phyloP scores from a whole-genome alignment of 176 grass and related monocot genomes.

The bread wheat (Triticum aestivum) region DNA sequence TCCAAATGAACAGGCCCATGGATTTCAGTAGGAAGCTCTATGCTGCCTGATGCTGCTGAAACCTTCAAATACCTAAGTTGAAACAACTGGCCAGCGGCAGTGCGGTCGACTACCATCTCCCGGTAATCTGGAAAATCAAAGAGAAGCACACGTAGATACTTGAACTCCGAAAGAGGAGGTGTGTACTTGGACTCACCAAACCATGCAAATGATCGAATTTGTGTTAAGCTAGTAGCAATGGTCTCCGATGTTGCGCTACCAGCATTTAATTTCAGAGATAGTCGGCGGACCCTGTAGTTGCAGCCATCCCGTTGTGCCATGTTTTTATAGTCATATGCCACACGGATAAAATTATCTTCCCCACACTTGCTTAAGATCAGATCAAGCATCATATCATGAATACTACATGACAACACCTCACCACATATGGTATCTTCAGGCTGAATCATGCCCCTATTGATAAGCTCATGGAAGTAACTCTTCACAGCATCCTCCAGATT shows the following conservation, averaged over 20 bases:
- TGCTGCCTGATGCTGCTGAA: background rate
- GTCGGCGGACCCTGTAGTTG: background rate
- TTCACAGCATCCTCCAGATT: too few species aligned
- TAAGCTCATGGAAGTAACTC: too few species aligned
- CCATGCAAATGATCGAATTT: background rate
- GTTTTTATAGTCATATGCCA: background rate
- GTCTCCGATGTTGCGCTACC: background rate
- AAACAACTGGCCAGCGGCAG: background rate
- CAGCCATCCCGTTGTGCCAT: background rate
- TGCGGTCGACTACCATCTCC: background rate
- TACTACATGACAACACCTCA: too few species aligned
- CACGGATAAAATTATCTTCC: background rate
- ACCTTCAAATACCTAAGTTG: background rate
- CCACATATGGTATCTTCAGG: too few species aligned
- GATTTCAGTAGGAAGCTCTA: background rate
- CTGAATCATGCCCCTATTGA: too few species aligned
- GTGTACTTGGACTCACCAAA: background rate
- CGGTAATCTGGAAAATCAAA: background rate
- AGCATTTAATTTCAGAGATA: background rate
- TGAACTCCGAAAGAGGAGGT: background rate
- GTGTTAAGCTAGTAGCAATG: background rate
- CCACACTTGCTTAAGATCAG: background rate
- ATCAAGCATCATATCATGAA: background rate
- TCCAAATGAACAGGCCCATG: background rate
- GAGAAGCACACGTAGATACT: constrained; percentile 1